Evolutionary conservation across 148 eudicot species (phyloP), one percentile per base, ranked within the genome.

Genomic region (Talinum fruticosum): DNA sequence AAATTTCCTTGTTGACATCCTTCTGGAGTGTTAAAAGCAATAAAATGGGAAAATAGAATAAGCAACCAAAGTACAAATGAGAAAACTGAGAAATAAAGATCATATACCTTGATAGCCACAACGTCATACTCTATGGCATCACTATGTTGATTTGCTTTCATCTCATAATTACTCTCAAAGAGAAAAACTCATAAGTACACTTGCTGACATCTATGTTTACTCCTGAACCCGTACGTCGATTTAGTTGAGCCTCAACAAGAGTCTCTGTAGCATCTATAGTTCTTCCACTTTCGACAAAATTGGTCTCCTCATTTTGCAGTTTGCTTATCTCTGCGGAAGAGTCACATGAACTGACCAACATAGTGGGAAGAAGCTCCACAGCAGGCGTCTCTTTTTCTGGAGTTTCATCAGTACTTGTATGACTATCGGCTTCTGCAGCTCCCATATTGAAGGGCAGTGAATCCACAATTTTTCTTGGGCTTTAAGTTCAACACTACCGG

Each of bases 11-110:
- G 64, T 78, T 47, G 69, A 75, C 64, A 28, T 72, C 82, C 53
- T 76, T 79, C 96, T 88, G 78, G 35, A 84, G 73, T 64, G 79
- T 73, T 53, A 67, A n/a, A 79, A 36, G 19, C 28, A 79, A 26
- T 14, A 76, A 78, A 29, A 32, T 69, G n/a, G 45, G 47, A 30
- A 67, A 73, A 37, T 67, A 35, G 72, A 33, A 68, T 70, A 30
- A 73, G 30, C 34, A 38, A 30, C 29, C 38, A 38, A 19, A 69
- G 51, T 28, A 80, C 13, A 36, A 14, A 72, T 28, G 32, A 65
- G 38, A 38, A 18, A 66, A 67, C 13, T 7, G 34, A 57, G 19
- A 61, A 57, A 57, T 18, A 29, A 30, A 14, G 7, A 78, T 53
- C 32, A 24, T 41, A 71, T 82, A 93, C 92, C 84, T 71, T 77